Evolutionary conservation across 2,329 filamentous ascomycete genomes (phyloP), one percentile per base, ranked within the genome.

Genomic region (Nothomitra cinnamomea): DNA sequence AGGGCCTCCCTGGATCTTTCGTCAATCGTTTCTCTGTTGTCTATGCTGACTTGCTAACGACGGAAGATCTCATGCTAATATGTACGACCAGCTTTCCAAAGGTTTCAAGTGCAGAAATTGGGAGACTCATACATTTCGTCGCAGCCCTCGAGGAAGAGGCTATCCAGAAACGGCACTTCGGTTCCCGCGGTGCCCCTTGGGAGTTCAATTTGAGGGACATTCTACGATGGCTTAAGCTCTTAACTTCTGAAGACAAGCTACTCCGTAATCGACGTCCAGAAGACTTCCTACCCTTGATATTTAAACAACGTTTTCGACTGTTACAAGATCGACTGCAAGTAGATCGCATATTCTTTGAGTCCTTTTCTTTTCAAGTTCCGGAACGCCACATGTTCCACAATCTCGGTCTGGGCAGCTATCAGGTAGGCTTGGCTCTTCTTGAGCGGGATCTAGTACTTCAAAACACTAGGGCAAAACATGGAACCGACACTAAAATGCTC

Each of bases 21-120:
- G 92, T 98, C 57, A 96, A 98, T 65, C 85, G 94, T 47, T 98
- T 98, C 65, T 92, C 94, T 38, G 90, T 98, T 17, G 94, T 98
- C 0, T 96, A 96, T 67, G 88, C 92, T 55, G 92, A 98, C 63
- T 78, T 88, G 3, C 92, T 98, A 64, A 83, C 77, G 15, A 74
- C 83, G 24, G 77, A 86, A 32, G 92, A 98, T 70, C 69, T 98
- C 56, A 76, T 83, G 56, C 71, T 84, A 48, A 96, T 98, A 58
- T 94, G 88, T 48, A 73, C 76, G 24, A 84, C 83, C 59, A 80
- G 85, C 56, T 95, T 87, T 62, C 82, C 87, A 0, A 64, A 69
- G 1, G 75, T 89, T 21, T 66, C 77, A 0, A 60, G 69, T 0
- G 69, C 76, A 1, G 76, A 80, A 28, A 77, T 89, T 19, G 70